These are phyloP conservation scores for Aechmea fasciata DNA, from an alignment of 176 grass and related monocot genomes.

Conservation along the genomic window DNA sequence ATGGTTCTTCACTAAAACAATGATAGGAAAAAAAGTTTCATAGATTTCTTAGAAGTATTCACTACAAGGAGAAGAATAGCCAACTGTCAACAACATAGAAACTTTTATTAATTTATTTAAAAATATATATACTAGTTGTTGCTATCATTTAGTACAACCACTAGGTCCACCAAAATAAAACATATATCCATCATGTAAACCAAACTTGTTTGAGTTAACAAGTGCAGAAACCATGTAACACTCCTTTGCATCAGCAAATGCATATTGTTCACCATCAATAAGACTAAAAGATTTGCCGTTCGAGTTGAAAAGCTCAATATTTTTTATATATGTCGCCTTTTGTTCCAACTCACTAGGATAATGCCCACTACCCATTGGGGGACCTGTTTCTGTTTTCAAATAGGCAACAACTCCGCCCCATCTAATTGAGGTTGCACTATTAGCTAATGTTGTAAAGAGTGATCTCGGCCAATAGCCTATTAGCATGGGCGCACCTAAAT, in stretches of 20 bases:
- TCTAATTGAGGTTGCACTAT: too few relatives aligned
- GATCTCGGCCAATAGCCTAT: too few relatives aligned
- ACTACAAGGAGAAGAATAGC: too few relatives aligned
- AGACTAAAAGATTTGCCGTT: not conserved
- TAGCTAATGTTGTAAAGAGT: too few relatives aligned
- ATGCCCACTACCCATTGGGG: not conserved
- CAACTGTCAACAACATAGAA: not conserved
- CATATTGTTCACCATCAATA: too few relatives aligned
- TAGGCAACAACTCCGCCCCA: too few relatives aligned
- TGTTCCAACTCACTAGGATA: not conserved
- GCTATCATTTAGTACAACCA: not conserved
- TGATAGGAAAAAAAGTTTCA: too few relatives aligned
- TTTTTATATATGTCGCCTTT: not conserved
- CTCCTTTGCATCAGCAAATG: not conserved
- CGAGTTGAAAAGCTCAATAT: not conserved
- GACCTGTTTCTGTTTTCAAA: not conserved
- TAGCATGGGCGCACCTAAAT: too few relatives aligned
- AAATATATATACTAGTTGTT: not conserved
- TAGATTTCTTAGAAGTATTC: too few relatives aligned
- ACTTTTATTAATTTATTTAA: not conserved
- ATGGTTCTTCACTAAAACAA: too few relatives aligned
- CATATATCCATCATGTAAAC: not conserved
- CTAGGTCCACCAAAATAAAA: not conserved
- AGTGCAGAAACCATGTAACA: not conserved
- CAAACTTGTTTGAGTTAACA: not conserved